Evolutionary conservation across 2,329 filamentous ascomycete species (phyloP).

Genomic region (Cryphonectria carpinicola): DNA sequence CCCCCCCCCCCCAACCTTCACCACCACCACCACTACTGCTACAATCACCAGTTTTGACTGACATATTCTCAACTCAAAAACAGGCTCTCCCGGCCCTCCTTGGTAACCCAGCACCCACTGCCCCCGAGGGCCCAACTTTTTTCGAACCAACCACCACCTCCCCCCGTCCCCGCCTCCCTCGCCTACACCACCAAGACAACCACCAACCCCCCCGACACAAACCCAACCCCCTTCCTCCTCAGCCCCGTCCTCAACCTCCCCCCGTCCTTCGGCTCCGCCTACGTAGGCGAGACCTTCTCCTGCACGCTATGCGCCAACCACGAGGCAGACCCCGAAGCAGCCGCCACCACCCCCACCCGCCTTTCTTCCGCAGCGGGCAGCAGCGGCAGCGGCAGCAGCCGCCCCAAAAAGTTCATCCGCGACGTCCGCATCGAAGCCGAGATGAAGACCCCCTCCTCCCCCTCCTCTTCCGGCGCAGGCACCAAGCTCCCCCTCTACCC

Average conservation of each 20-base stretch:
- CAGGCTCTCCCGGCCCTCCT: slow-evolving; percentile 81
- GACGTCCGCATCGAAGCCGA: slow-evolving; percentile 85
- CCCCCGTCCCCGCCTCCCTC: slow-evolving; percentile 7
- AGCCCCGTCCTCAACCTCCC: slow-evolving; percentile 78
- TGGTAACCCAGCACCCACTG: slow-evolving; percentile 72
- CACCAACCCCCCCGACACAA: slow-evolving; percentile 47
- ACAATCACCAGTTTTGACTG: neutral
- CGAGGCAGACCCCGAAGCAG: slow-evolving; percentile 50
- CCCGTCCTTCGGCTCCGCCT: slow-evolving; percentile 88
- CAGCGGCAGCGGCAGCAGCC: slow-evolving; percentile 24
- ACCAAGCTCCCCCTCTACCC: slow-evolving; percentile 66
- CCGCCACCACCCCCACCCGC: neutral
- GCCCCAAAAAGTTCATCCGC: slow-evolving; percentile 59
- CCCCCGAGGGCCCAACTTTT: slow-evolving; percentile 46
- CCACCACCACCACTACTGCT: neutral
- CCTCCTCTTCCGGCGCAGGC: slow-evolving; percentile 53
- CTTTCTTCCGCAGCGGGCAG: slow-evolving; percentile 20
- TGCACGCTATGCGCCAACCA: slow-evolving; percentile 98
- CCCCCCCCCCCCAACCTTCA: neutral
- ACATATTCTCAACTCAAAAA: slow-evolving; percentile 14
- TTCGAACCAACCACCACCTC: slow-evolving; percentile 31
- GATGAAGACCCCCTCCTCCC: slow-evolving; percentile 87
- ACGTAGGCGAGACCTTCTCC: slow-evolving; percentile 92
- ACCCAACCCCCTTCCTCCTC: slow-evolving; percentile 60
- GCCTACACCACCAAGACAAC: slow-evolving; percentile 43